A percentile compares a stretch with the other conserved stretches of the same genome.
phyloP scores from a whole-genome alignment of 2,329 filamentous ascomycete genomes.

The Colletotrichum australisinense region DNA sequence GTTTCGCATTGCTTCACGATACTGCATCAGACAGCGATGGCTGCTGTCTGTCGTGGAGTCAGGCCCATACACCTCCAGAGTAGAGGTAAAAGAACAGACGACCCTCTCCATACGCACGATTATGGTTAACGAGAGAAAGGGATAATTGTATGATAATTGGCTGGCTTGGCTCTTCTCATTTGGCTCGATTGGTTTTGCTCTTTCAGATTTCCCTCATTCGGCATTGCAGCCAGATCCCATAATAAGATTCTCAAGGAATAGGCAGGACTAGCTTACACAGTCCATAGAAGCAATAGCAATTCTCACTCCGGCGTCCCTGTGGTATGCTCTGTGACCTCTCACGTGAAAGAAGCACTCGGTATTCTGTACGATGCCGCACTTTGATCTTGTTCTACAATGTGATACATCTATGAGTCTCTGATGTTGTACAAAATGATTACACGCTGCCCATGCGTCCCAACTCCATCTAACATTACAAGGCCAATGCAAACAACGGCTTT shows the following conservation, averaged over 20 bases:
- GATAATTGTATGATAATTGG: not conserved
- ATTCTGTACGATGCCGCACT: not conserved
- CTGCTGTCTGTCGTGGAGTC: not conserved
- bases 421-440: constrained; percentile 16
- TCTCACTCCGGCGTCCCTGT: not conserved
- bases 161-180: not conserved
- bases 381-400: constrained; percentile 5
- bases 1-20: too few relatives aligned
- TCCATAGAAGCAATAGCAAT: not conserved
- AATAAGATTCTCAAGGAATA: not conserved
- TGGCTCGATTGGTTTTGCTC: not conserved
- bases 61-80: not conserved
- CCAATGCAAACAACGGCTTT: not conserved
- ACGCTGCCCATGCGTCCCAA: not conserved
- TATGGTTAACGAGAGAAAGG: not conserved
- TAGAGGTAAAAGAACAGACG: not conserved
- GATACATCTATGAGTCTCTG: not conserved
- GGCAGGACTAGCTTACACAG: not conserved
- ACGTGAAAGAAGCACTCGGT: not conserved
- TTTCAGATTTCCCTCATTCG: not conserved
- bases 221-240: not conserved
- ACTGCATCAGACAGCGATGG: not conserved
- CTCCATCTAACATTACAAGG: not conserved
- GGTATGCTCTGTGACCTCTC: not conserved
- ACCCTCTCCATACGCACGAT: not conserved